These are phyloP conservation scores for Detonula confervacea DNA, from an alignment of 352 stramenopile genomes.

Conservation along the genomic window DNA sequence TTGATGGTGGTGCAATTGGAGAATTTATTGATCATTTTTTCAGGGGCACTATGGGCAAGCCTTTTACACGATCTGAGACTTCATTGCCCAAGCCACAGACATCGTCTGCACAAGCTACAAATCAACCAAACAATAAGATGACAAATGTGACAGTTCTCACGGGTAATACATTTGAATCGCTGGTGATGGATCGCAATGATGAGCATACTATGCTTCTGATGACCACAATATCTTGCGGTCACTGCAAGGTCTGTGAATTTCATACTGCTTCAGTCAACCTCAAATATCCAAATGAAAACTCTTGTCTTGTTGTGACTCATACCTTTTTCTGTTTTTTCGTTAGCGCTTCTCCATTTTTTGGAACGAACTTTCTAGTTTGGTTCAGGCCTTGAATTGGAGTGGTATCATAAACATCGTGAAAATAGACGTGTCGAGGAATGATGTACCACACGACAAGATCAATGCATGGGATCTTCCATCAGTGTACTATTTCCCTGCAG, in stretches of 20 bases:
- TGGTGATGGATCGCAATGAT: constrained; percentile 51
- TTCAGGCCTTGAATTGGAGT: constrained; percentile 62
- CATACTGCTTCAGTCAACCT: too few species aligned
- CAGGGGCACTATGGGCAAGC: constrained; percentile 39
- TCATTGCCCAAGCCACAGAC: not conserved
- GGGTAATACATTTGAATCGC: constrained; percentile 56
- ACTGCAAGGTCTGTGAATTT: too few species aligned
- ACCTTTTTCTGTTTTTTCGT: too few species aligned
- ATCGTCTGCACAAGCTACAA: not conserved
- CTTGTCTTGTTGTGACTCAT: too few species aligned
- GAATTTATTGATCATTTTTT: constrained; percentile 61
- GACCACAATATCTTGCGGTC: constrained; percentile 64
- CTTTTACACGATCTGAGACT: constrained; percentile 49
- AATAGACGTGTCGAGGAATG: constrained; percentile 70
- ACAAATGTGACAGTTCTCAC: constrained; percentile 51
- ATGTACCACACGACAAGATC: constrained; percentile 51
- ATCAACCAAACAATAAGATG: constrained; percentile 11
- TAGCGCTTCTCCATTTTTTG: constrained; percentile 72
- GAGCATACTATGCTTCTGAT: constrained; percentile 68
- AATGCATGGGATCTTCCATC: constrained; percentile 54
- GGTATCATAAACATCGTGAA: constrained; percentile 60
- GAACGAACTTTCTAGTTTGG: constrained; percentile 67
- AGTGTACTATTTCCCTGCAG: constrained; percentile 60
- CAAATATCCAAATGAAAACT: too few species aligned
- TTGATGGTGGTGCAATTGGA: constrained; percentile 37